phyloP scores from a whole-genome alignment of 257 asterid genomes.

The Primulina tabacum region DNA sequence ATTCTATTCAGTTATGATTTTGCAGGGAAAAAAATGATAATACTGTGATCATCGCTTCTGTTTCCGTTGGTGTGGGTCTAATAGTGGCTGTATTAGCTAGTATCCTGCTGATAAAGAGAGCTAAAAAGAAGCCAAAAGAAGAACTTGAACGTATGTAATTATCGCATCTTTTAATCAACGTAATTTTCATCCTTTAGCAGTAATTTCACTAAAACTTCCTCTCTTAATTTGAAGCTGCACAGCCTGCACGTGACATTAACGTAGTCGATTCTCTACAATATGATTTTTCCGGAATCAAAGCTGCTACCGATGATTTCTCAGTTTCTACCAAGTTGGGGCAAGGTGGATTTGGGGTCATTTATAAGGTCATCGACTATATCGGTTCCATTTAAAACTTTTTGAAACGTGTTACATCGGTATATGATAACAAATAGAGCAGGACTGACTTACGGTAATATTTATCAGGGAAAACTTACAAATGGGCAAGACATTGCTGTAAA shows the following conservation, averaged over 20 bases:
- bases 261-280: slow-evolving; percentile 27
- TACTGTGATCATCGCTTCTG: background rate
- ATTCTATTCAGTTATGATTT: background rate
- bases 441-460: too few species aligned
- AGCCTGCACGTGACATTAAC: slow-evolving; percentile 1
- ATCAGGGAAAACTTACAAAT: too few species aligned
- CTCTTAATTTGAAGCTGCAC: background rate
- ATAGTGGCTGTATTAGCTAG: background rate
- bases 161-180: too few species aligned
- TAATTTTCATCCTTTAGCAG: background rate
- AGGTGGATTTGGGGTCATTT: slow-evolving; percentile 40
- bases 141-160: background rate
- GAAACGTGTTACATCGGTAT: too few species aligned
- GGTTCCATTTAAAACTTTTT: too few species aligned
- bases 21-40: background rate
- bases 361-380: too few species aligned
- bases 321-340: slow-evolving; percentile 29
- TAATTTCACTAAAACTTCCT: background rate
- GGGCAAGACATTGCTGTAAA: slow-evolving; percentile 26
- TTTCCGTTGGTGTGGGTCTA: background rate
- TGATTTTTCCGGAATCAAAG: slow-evolving; percentile 32
- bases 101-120: slow-evolving; percentile 21
- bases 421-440: too few species aligned
- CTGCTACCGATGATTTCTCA: slow-evolving; percentile 30
- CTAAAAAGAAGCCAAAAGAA: slow-evolving; percentile 5